Conservation (phyloP, 495 filamentous ascomycete genomes). For the Aspergillus diversus region DNA sequence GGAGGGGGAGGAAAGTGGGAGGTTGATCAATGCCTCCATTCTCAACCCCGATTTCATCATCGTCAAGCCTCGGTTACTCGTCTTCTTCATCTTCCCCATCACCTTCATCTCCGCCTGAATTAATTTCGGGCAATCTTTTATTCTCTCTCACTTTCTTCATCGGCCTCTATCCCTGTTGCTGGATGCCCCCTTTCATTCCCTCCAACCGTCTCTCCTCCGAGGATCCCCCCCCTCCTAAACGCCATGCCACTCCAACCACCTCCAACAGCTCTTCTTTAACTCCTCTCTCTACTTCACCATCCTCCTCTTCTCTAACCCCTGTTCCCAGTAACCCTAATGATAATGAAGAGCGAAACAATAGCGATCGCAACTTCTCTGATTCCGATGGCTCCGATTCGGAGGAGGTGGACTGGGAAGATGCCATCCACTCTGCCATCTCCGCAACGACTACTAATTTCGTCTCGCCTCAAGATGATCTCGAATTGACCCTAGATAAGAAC, state of each 20-base stretch:
- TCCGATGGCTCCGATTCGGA: slow-evolving; percentile 60
- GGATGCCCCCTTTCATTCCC: slow-evolving; percentile 59
- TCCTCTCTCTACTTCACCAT: slow-evolving; percentile 49
- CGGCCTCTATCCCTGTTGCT: slow-evolving; percentile 10
- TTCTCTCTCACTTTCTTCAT: not conserved
- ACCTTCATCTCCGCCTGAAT: slow-evolving; percentile 4
- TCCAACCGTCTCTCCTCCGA: slow-evolving; percentile 53
- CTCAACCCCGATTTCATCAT: slow-evolving; percentile 14
- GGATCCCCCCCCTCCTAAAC: slow-evolving; percentile 73
- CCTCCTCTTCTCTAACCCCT: slow-evolving; percentile 66
- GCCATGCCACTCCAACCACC: slow-evolving; percentile 47
- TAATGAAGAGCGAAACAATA: slow-evolving; percentile 19
- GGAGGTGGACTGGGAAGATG: slow-evolving; percentile 89
- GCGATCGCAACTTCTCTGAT: slow-evolving; percentile 24
- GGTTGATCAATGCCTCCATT: not conserved
- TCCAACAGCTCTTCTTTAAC: slow-evolving; percentile 26
- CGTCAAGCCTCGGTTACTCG: not conserved
- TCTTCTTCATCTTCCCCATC: not conserved
- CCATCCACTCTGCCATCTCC: slow-evolving; percentile 53
- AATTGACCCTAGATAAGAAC: slow-evolving; percentile 72
- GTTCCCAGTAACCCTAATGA: slow-evolving; percentile 36
- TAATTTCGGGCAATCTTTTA: slow-evolving; percentile 3
- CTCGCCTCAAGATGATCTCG: slow-evolving; percentile 60
- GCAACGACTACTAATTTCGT: slow-evolving; percentile 32
- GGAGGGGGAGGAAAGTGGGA: slow-evolving; percentile 3